Evolutionary conservation across 768 basidiomycete species (phyloP).

Genomic region (Mycena polygramma): DNA sequence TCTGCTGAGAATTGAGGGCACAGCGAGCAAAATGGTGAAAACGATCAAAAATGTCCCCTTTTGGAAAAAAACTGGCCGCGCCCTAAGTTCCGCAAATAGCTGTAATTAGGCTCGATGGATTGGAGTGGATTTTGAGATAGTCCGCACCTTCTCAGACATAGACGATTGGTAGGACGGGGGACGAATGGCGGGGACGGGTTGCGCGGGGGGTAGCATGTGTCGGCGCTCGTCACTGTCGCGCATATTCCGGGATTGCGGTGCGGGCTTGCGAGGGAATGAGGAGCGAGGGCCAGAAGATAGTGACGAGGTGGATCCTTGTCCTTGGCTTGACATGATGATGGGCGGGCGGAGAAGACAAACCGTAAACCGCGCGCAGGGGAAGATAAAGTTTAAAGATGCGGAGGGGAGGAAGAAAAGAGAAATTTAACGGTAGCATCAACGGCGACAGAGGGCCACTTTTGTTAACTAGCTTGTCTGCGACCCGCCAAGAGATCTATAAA

Average conservation of each 20-base stretch:
- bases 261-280: constrained; percentile 8
- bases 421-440: neutral
- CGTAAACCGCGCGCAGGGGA: neutral
- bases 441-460: too few species aligned
- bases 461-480: too few species aligned
- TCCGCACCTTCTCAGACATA: constrained; percentile 16
- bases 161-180: constrained; percentile 15
- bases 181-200: neutral
- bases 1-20: too few species aligned
- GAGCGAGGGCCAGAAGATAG: constrained; percentile 2
- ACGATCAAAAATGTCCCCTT: too few species aligned
- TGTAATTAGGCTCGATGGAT: too few species aligned
- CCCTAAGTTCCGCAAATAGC: too few species aligned
- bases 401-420: neutral
- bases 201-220: constrained; percentile 14
- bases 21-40: too few species aligned
- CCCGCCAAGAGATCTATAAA: neutral
- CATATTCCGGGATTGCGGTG: neutral
- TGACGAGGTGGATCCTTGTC: neutral
- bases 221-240: constrained; percentile 20
- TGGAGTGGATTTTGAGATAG: too few species aligned
- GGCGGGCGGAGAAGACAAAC: neutral
- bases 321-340: neutral
- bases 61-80: too few species aligned
- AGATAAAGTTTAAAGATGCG: neutral